Evolutionary conservation across 2,329 filamentous ascomycete species (phyloP), one percentile per base, ranked within the genome.

Genomic region (Pyricularia sp.): DNA sequence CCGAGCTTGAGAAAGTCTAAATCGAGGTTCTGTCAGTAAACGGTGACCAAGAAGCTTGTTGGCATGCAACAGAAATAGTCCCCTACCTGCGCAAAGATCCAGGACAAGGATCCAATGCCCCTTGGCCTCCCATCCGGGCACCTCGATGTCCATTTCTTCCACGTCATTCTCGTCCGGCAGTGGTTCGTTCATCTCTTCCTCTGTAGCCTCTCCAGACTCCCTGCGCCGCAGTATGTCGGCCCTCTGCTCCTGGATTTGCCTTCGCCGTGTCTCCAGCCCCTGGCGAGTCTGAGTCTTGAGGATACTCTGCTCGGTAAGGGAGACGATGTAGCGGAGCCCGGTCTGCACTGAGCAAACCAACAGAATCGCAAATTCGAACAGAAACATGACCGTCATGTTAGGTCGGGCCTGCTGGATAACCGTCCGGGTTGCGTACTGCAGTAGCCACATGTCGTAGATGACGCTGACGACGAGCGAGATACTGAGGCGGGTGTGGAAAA

Each of bases 371-470:
- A 98, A 98, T 78, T 99, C 95, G 74, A 99, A 99, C 6, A 96
- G 88, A 76, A 99, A 99, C 93, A 99, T 98, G 71, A 99, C 93
- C 93, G 98, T 99, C 92, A 99, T 98, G 70, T 96, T 95, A 0
- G 94, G 93, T n/a, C 91, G 86, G 2, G 94, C 92, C 76, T 96
- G 90, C 69, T 92, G 89, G 66, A 97, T 88, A 36, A 98, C 94
- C 0, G 91, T 92, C 31, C 89, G 87, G 71, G 97, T 84, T 70
- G 91, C 90, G 78, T 97, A 97, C 66, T 85, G 85, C 72, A 97
- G 88, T 80, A 99, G 88, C 77, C 86, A 90, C 28, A 89, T 77
- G 76, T 97, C 91, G 80, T 97, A 97, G 20, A 88, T 73, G 70
- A 97, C 85, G 72, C 94, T 94, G 68, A 97, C 79, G 1, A 91